Conservation (phyloP, 1,139 yeast genomes). For the Meyerozyma athensensis region DNA sequence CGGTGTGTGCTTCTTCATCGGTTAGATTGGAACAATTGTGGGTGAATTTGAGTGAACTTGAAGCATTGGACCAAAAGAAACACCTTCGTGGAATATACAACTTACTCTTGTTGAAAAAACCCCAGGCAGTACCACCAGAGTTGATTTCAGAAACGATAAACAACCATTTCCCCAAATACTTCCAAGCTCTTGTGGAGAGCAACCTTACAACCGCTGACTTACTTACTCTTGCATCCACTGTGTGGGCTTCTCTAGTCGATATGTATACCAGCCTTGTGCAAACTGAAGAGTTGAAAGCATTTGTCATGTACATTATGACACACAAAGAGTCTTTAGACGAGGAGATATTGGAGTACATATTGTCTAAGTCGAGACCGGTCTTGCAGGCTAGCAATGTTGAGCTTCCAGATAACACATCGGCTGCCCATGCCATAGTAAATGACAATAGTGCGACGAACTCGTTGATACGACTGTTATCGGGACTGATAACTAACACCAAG, state of each 20-base stretch:
- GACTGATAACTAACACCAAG: constrained; percentile 1
- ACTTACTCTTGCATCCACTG: neutral
- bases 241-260: constrained; percentile 1
- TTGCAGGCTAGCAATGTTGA: neutral
- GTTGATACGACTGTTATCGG: neutral
- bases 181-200: neutral
- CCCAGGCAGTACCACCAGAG: neutral
- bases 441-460: neutral
- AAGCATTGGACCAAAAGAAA: constrained; percentile 10
- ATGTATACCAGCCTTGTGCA: neutral
- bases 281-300: neutral
- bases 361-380: neutral
- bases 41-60: constrained; percentile 11
- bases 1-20: constrained; percentile 11
- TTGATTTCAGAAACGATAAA: neutral
- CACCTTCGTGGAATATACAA: constrained; percentile 11
- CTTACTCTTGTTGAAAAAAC: neutral
- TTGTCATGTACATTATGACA: neutral
- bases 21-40: constrained; percentile 14
- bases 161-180: neutral
- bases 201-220: neutral
- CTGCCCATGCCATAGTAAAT: neutral
- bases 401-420: neutral
- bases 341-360: neutral
- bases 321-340: neutral